Percentiles rank a stretch among this genome's conserved stretches.
Conservation (phyloP, 345 rosid genomes). For the Moricandia moricandioides region DNA sequence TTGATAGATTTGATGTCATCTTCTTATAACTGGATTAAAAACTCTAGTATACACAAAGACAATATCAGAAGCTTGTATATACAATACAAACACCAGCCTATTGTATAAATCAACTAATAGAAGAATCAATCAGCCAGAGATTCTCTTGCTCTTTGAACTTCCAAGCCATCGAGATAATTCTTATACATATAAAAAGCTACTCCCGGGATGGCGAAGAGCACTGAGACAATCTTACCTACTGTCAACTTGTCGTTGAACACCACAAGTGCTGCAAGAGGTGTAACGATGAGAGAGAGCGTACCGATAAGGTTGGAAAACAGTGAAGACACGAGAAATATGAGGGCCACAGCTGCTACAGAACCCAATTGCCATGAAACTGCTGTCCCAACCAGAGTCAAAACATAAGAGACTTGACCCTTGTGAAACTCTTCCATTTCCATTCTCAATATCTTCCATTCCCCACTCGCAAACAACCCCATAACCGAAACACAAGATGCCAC, state of each 20-base stretch:
- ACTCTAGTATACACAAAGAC: no score
- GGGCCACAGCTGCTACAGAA: slow-evolving; percentile 33
- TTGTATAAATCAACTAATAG: background rate
- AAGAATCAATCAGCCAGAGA: slow-evolving; percentile 6
- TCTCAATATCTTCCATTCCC: slow-evolving; percentile 36
- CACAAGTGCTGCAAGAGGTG: slow-evolving; percentile 34
- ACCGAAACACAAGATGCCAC: slow-evolving; percentile 37
- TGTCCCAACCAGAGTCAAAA: slow-evolving; percentile 37
- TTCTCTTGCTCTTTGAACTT: slow-evolving; percentile 39
- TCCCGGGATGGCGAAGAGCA: slow-evolving; percentile 40
- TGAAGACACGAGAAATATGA: slow-evolving; percentile 40
- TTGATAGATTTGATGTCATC: no score
- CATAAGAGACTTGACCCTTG: slow-evolving; percentile 29
- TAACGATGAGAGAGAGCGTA: slow-evolving; percentile 31
- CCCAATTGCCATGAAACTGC: slow-evolving; percentile 43
- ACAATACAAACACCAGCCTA: no score
- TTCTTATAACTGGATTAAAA: no score
- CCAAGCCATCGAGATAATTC: slow-evolving; percentile 37
- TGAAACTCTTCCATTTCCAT: slow-evolving; percentile 40
- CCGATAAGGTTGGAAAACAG: slow-evolving; percentile 42
- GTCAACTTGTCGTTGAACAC: slow-evolving; percentile 36
- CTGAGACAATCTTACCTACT: slow-evolving; percentile 29
- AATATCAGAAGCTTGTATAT: no score
- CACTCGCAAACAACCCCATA: slow-evolving; percentile 41
- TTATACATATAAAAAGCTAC: slow-evolving; percentile 44